These are phyloP conservation scores for Trametes cinnabarina DNA, from an alignment of 768 basidiomycete genomes.

Conservation along the genomic window DNA sequence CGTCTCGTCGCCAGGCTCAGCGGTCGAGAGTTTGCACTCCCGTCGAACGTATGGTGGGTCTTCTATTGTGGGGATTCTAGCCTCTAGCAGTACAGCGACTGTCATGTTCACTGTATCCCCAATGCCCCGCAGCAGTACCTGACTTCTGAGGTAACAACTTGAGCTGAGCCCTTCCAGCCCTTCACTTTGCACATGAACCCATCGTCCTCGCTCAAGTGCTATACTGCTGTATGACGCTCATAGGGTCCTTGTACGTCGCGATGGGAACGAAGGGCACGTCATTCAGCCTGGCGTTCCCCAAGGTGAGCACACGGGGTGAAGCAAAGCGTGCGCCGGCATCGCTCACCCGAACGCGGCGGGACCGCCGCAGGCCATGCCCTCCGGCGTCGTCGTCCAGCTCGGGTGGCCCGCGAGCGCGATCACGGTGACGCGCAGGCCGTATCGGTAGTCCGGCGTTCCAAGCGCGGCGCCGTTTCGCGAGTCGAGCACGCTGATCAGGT, in stretches of 20 bases:
- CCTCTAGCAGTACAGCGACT: too few relatives aligned
- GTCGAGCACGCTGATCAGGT: constrained; percentile 63
- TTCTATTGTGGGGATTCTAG: too few relatives aligned
- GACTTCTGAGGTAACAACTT: too few relatives aligned
- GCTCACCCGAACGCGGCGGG: constrained; percentile 52
- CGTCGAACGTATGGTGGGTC: too few relatives aligned
- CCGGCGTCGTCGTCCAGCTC: constrained; percentile 50
- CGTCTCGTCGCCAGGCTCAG: too few relatives aligned
- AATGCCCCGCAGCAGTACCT: too few relatives aligned
- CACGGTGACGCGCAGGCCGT: constrained; percentile 60
- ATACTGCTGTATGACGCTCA: constrained; percentile 20
- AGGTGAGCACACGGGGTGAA: too few relatives aligned
- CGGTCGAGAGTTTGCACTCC: too few relatives aligned
- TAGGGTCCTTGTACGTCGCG: constrained; percentile 21
- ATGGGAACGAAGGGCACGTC: constrained; percentile 18
- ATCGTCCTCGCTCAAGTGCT: background rate
- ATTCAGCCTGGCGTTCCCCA: constrained; percentile 1
- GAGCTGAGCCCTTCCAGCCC: too few relatives aligned
- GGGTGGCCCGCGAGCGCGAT: constrained; percentile 46
- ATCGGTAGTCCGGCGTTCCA: constrained; percentile 60
- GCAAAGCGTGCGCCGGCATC: too few relatives aligned
- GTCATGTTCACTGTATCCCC: too few relatives aligned
- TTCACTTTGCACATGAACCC: too few relatives aligned
- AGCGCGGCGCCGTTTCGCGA: constrained; percentile 59
- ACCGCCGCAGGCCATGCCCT: constrained; percentile 51